Base-by-base conservation (phyloP, 2,329 filamentous ascomycete genomes). In the Colletotrichum incanum region DNA sequence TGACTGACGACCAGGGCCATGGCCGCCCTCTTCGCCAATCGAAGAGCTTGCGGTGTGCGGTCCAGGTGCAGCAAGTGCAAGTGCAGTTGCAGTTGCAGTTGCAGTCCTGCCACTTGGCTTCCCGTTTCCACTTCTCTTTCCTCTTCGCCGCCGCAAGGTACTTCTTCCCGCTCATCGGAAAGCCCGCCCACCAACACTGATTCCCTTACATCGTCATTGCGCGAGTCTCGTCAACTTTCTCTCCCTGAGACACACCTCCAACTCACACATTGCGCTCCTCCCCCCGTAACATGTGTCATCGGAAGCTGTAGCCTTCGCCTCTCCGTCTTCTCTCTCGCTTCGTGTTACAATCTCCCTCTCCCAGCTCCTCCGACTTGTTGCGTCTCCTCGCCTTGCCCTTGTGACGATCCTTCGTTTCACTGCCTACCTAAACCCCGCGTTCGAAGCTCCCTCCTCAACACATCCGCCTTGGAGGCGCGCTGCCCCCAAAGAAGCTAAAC, bases 121-220 rank as follows among this genome's bases (percentile, higher is more conserved):
- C 34, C 49, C 28, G 52, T 69, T 59, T 28, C 66, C 66, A 69
- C 60, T 67, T 62, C 31, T 50, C 23, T 20, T 28, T 45, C 23
- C 41, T 61, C 61, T 58, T 50, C 8, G 31, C 52, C 34, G 50
- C 37, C 66, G 49, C 49, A 68, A 58, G 59, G 59, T 69, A 49
- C 41, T 58, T 64, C 37, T n/a, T 61, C 16, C 47, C 39, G 45
- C 9, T 41, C 31, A n/a, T 64, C 49, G 31, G 61, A 23, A 37
- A 31, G 54, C 52, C 45, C 43, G 59, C 56, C 63, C 55, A 67
- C 68, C 64, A 43, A 45, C 50, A 31, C 55, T 65, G 54, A 64
- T 72, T 65, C 60, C 65, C 65, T 72, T 70, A 65, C 70, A 72
- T 72, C 70, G 70, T 72, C 70, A 72, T 60, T 65, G 54, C 59